Percentiles rank a stretch among this genome's conserved stretches.
phyloP scores from a whole-genome alignment of 176 grass and related monocot species.

The Avena eriantha region DNA sequence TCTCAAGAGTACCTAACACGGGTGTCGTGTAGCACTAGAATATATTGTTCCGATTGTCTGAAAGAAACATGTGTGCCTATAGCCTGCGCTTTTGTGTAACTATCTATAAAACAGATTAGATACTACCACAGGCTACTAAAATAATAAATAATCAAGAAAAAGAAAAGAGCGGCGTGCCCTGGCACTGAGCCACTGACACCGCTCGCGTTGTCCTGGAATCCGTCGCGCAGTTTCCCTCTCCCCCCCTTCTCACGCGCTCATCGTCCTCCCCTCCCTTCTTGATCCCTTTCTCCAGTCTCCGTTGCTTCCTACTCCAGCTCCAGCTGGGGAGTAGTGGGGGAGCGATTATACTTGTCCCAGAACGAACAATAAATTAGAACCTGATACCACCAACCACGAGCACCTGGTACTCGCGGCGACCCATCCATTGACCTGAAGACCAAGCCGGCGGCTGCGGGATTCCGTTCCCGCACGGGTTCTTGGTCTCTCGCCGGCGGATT shows the following conservation, averaged over 20 bases:
- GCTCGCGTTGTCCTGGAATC: conserved; percentile 1
- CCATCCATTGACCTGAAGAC: conserved; percentile 22
- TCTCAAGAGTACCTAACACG: background rate
- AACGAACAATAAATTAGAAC: conserved; percentile 12
- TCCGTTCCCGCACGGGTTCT: background rate
- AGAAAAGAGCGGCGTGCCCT: background rate
- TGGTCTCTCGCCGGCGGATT: conserved; percentile 13
- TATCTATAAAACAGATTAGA: background rate
- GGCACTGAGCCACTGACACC: background rate
- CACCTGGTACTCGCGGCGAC: background rate
- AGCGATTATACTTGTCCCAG: background rate
- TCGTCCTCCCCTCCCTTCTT: background rate
- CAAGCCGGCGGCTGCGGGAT: background rate
- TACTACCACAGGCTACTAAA: background rate
- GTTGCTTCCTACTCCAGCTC: too few relatives aligned
- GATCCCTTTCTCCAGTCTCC: background rate
- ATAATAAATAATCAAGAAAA: background rate
- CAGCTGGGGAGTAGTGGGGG: too few relatives aligned
- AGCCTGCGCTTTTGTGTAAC: conserved; percentile 9
- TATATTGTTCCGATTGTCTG: background rate
- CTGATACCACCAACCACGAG: background rate
- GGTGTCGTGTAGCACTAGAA: background rate
- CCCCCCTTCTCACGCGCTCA: conserved; percentile 5
- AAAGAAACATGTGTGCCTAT: conserved; percentile 19
- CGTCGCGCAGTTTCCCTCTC: background rate